Base-by-base conservation (phyloP, 2,329 filamentous ascomycete species). In the Kalaharituber pfeilii region DNA sequence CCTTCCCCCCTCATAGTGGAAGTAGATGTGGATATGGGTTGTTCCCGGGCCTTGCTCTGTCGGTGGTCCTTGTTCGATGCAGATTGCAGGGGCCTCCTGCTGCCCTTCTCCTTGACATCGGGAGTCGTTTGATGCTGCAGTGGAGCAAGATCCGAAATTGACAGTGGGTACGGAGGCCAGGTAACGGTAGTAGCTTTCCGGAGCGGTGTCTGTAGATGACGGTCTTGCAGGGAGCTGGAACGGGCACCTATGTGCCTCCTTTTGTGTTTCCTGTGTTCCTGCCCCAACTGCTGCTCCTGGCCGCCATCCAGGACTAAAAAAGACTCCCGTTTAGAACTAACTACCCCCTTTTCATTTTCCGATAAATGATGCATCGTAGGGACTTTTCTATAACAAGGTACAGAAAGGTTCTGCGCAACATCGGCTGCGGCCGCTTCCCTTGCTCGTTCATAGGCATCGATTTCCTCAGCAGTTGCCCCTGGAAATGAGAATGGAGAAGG, bases 221-320 rank as follows among this genome's bases (percentile, higher is more conserved):
- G 49, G 15, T 47, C 50, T 52, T 27, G 51, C 52, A 53, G 27
- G 9, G 50, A 36, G 42, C 42, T 47, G n/a, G n/a, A 13, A 18
- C 42, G 42, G 42, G n/a, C 13, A 47, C 24, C 25, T 15, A 2
- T 20, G 42, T 5, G 42, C 13, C n/a, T 11, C 50, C 26, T 49
- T 29, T 30, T 30, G 42, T 45, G 24, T 25, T 3, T 27, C 11
- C 18, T 24, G 45, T 26, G 51, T 15, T 20, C 33, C 28, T 45
- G 47, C 13, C 33, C 50, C 30, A 33, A 26, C 24, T 47, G 33
- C 28, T 42, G 52, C 42, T 51, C 54, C 33, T 33, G 52, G 26
- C 45, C 45, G 47, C 53, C 20, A 51, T 53, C 53, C 49, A 26
- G 33, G 24, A 28, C 52, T 59, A 59, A 59, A 57, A 59, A 59